Evolutionary conservation across 805 yeast species (phyloP).

Genomic region (Danielia reshetovae): DNA sequence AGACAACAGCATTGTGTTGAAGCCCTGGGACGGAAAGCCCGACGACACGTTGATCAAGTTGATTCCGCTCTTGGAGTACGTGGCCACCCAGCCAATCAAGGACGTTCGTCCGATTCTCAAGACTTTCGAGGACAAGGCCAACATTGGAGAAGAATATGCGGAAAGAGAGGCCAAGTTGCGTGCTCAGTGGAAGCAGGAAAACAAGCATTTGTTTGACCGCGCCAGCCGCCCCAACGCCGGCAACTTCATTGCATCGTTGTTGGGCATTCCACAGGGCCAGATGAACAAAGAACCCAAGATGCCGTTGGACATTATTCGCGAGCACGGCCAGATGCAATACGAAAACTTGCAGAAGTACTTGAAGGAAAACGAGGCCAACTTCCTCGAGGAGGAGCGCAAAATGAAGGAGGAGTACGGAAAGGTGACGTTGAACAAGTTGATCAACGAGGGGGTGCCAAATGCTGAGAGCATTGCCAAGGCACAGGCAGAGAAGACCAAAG

Average conservation of each 20-base stretch:
- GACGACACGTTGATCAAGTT: slow-evolving; percentile 76
- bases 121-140: slow-evolving; percentile 62
- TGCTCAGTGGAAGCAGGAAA: slow-evolving; percentile 59
- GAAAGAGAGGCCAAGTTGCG: slow-evolving; percentile 75
- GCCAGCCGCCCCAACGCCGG: slow-evolving; percentile 38
- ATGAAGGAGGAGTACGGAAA: slow-evolving; percentile 79
- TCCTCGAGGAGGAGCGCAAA: slow-evolving; percentile 83
- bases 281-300: slow-evolving; percentile 55
- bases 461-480: slow-evolving; percentile 58
- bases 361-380: slow-evolving; percentile 56
- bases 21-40: slow-evolving; percentile 81
- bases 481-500: slow-evolving; percentile 31
- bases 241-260: slow-evolving; percentile 53
- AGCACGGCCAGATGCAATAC: slow-evolving; percentile 88
- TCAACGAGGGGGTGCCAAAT: slow-evolving; percentile 76
- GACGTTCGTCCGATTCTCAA: slow-evolving; percentile 88
- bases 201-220: slow-evolving; percentile 30
- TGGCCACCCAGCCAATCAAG: slow-evolving; percentile 80
- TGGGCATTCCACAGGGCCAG: slow-evolving; percentile 55
- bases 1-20: slow-evolving; percentile 84
- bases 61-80: slow-evolving; percentile 90
- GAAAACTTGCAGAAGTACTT: slow-evolving; percentile 67
- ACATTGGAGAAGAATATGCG: slow-evolving; percentile 75
- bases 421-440: slow-evolving; percentile 77
- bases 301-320: slow-evolving; percentile 87